Evolutionary conservation across 2,329 filamentous ascomycete genomes (phyloP).

Genomic region (Falciphora oryzae): DNA sequence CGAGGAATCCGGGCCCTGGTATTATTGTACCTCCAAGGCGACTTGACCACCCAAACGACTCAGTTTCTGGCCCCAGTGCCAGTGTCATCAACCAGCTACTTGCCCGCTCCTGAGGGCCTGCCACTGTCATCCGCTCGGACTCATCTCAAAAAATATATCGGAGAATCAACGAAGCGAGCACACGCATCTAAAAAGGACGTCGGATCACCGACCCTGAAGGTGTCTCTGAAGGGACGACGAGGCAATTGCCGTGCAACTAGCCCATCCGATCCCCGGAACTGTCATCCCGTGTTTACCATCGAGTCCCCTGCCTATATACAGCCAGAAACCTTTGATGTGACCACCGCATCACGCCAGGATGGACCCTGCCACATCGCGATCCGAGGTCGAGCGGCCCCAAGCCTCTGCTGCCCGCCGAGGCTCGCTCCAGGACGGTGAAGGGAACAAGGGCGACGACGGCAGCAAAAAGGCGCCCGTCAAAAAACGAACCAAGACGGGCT

Average conservation of each 20-base stretch:
- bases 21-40: background rate
- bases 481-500: conserved; percentile 87
- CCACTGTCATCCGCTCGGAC: too few relatives aligned
- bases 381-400: conserved; percentile 1
- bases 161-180: too few relatives aligned
- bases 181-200: too few relatives aligned
- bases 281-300: background rate
- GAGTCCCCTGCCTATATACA: background rate
- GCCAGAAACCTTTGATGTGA: background rate
- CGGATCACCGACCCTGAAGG: too few relatives aligned
- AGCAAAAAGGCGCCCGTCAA: conserved; percentile 44
- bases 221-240: background rate
- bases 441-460: conserved; percentile 35
- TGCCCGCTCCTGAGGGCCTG: too few relatives aligned
- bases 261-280: background rate
- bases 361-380: background rate
- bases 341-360: background rate
- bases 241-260: background rate
- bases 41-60: background rate
- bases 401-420: background rate
- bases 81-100: too few relatives aligned
- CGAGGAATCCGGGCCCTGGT: background rate
- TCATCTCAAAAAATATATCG: background rate
- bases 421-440: conserved; percentile 21
- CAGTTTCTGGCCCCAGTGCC: too few relatives aligned